These are phyloP conservation scores for Periconia sp. DNA, from an alignment of 2,329 filamentous ascomycete species.

Conservation along the genomic window DNA sequence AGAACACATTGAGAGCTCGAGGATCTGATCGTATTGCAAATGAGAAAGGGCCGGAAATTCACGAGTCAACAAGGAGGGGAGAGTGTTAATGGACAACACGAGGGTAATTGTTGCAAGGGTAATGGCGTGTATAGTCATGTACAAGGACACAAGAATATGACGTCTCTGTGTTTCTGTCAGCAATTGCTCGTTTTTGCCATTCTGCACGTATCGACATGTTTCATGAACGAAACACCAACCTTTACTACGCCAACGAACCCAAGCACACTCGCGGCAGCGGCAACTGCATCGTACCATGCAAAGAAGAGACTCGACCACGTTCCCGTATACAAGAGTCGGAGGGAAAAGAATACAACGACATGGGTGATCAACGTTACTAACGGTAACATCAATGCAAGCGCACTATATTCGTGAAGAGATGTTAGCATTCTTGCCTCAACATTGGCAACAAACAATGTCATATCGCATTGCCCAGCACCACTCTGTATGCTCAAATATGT, in stretches of 20 bases:
- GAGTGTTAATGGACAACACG: conserved; percentile 24
- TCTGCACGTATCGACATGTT: background rate
- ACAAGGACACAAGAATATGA: conserved; percentile 26
- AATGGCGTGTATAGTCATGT: conserved; percentile 26
- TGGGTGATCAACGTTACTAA: conserved; percentile 29
- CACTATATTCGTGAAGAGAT: conserved; percentile 13
- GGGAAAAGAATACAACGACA: conserved; percentile 21
- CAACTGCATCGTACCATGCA: conserved; percentile 44
- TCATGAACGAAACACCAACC: conserved; percentile 32
- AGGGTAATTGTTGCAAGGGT: conserved; percentile 31
- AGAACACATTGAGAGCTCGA: conserved; percentile 19
- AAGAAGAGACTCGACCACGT: conserved; percentile 35
- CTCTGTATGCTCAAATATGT: background rate
- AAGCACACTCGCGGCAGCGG: conserved; percentile 43
- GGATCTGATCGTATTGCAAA: conserved; percentile 20
- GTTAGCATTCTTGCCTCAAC: no score
- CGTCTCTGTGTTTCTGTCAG: conserved; percentile 24
- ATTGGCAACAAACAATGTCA: no score
- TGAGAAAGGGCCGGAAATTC: conserved; percentile 24
- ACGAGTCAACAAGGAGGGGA: conserved; percentile 22
- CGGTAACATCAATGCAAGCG: conserved; percentile 31
- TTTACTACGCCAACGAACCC: conserved; percentile 48
- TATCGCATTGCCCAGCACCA: no score
- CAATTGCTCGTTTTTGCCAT: background rate
- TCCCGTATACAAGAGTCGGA: conserved; percentile 34